Evolutionary conservation across 192 early-diverging fungal genomes (phyloP).

Genomic region (Gamsiella multidivaricata): DNA sequence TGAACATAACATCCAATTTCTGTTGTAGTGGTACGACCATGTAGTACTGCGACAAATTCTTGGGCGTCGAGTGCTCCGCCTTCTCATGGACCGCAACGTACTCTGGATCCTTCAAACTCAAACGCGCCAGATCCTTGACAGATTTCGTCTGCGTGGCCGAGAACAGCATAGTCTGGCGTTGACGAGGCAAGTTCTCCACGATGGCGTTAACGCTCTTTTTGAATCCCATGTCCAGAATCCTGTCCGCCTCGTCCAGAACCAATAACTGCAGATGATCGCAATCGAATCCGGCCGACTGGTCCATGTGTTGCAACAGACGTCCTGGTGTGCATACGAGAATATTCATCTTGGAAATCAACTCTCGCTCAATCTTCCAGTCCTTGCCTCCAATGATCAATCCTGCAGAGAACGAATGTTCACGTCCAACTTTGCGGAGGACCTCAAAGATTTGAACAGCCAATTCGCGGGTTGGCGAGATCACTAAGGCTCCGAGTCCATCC

Average conservation of each 20-base stretch:
- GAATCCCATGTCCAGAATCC: conserved; percentile 91
- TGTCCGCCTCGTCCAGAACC: conserved; percentile 87
- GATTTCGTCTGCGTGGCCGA: conserved; percentile 98
- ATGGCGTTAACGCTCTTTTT: conserved; percentile 85
- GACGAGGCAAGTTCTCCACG: conserved; percentile 81
- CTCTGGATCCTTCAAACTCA: conserved; percentile 90
- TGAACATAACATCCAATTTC: conserved; percentile 96
- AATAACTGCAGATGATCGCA: conserved; percentile 80
- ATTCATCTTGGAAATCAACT: conserved; percentile 79
- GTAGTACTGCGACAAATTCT: conserved; percentile 87
- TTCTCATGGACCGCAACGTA: conserved; percentile 95
- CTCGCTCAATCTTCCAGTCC: conserved; percentile 83
- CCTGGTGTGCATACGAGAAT: conserved; percentile 87
- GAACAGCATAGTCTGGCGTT: conserved; percentile 94
- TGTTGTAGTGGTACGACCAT: conserved; percentile 83
- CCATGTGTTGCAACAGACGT: conserved; percentile 89
- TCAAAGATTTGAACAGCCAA: conserved; percentile 95
- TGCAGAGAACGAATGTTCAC: conserved; percentile 84
- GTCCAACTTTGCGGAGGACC: conserved; percentile 79
- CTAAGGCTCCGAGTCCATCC: conserved; percentile 84
- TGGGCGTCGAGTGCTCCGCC: conserved; percentile 81
- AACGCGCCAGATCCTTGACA: conserved; percentile 91
- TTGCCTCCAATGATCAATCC: conserved; percentile 96
- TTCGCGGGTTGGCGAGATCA: conserved; percentile 88
- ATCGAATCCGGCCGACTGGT: conserved; percentile 91